phyloP scores from a whole-genome alignment of 2,329 filamentous ascomycete genomes.

The Dactylella cylindrospora region DNA sequence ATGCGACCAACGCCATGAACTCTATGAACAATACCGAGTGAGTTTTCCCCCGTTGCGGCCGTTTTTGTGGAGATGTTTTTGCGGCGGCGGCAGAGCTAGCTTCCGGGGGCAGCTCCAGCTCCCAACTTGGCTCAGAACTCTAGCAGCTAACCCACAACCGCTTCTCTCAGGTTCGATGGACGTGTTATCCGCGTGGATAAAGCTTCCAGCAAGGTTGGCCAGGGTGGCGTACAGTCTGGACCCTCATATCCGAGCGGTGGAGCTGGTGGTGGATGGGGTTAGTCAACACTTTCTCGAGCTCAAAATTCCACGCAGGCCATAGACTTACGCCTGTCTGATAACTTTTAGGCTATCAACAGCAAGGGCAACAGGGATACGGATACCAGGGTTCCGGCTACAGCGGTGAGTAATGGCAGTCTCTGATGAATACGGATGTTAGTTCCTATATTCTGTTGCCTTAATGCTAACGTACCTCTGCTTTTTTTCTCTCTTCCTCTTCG shows the following conservation, averaged over 20 bases:
- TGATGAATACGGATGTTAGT: slow-evolving; percentile 20
- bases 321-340: slow-evolving; percentile 42
- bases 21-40: slow-evolving; percentile 90
- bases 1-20: slow-evolving; percentile 68
- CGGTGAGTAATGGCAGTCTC: slow-evolving; percentile 21
- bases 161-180: slow-evolving; percentile 74
- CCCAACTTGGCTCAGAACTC: slow-evolving; percentile 34
- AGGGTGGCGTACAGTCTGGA: slow-evolving; percentile 21
- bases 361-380: slow-evolving; percentile 31
- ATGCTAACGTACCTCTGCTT: slow-evolving; percentile 39
- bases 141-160: slow-evolving; percentile 46
- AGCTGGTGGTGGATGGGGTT: slow-evolving; percentile 31
- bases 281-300: slow-evolving; percentile 43
- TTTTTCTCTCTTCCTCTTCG: background rate
- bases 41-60: slow-evolving; percentile 51
- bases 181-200: slow-evolving; percentile 76
- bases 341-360: slow-evolving; percentile 25
- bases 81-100: slow-evolving; percentile 37
- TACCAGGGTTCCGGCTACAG: slow-evolving; percentile 15
- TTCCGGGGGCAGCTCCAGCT: slow-evolving; percentile 43
- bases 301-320: slow-evolving; percentile 36
- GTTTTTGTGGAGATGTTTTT: slow-evolving; percentile 19
- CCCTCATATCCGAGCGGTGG: slow-evolving; percentile 10
- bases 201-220: slow-evolving; percentile 55
- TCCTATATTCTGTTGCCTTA: slow-evolving; percentile 1